Evolutionary conservation across 441 rosid species (phyloP), one percentile per base, ranked within the genome.

Genomic region (Mallotus repandus): DNA sequence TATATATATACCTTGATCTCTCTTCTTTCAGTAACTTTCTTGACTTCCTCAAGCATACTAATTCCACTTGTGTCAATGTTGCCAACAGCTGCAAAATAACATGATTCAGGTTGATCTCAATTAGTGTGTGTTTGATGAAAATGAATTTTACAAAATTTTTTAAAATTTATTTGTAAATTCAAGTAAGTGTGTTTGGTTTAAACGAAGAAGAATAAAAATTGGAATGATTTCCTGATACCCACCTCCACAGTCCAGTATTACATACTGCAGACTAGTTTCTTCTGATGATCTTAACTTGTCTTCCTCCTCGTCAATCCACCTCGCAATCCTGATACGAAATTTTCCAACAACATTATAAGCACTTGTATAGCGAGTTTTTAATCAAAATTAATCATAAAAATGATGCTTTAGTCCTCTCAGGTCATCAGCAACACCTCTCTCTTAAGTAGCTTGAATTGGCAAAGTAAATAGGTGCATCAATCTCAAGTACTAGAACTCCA

Each of bases 61-160:
- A 94, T 87, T 46, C 98, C 98, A 75, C 98, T 96, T 22, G 99
- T 91, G 80, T 96, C 99, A 35, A 94, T 96, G 83, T 89, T 93
- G 21, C 98, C 98, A 67, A 94, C 94, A 69, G 91, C 98, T 96
- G 84, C 72, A 64, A 69, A 48, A 48, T 56, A 63, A 12, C 5
- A 54, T 63, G 48, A 35, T 35, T 35, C 41, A 35, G 41, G 41
- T 35, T 35, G 5, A 35, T 35, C 41, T 35, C 41, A 35, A 35
- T 35, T 25, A 25, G 2, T 25, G 29, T 25, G 29, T 25, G 29
- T 25, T 25, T 25, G 29, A 25, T 25, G 2, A 0, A 25, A 25
- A 25, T 25, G 29, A 25, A 25, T 2, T 25, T 25, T 2, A 25
- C 2, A 25, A 25, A 25, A 25, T 25, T 25, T 25, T 25, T 0